phyloP scores from a whole-genome alignment of 1,139 yeast species.

The Kazachstania sp. region DNA sequence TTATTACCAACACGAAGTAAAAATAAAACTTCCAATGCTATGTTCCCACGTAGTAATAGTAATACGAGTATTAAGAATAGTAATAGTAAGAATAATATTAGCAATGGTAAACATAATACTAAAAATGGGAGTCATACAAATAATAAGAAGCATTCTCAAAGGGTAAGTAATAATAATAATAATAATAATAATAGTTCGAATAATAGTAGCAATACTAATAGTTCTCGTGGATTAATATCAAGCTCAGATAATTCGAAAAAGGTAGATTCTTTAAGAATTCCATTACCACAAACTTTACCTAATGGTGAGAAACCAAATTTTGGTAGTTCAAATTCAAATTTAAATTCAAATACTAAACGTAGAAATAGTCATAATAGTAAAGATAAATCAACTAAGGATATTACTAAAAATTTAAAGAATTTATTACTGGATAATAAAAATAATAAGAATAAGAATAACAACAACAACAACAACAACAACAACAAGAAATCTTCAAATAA shows the following conservation, averaged over 20 bases:
- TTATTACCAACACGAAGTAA: constrained; percentile 24
- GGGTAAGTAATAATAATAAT: background rate
- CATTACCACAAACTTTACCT: constrained; percentile 22
- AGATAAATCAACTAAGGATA: constrained; percentile 4
- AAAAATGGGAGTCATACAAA: constrained; percentile 2
- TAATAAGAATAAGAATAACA: background rate
- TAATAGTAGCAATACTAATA: too few species aligned
- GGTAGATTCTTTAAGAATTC: constrained; percentile 7
- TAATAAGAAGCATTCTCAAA: constrained; percentile 3
- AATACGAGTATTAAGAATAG: constrained; percentile 9
- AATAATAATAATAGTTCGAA: too few species aligned
- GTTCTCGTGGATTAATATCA: too few species aligned
- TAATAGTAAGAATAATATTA: constrained; percentile 8
- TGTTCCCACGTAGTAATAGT: constrained; percentile 8
- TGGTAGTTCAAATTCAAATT: constrained; percentile 7
- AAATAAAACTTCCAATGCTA: constrained; percentile 17
- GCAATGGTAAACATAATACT: constrained; percentile 9
- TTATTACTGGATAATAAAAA: constrained; percentile 10
- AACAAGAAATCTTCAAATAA: background rate
- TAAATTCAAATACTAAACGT: background rate
- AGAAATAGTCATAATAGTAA: background rate
- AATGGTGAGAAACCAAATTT: constrained; percentile 28
- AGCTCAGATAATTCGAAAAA: background rate
- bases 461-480: background rate
- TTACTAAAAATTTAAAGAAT: constrained; percentile 18